These are phyloP conservation scores for Lentinus brumalis DNA, from an alignment of 768 basidiomycete species.

Conservation along the genomic window DNA sequence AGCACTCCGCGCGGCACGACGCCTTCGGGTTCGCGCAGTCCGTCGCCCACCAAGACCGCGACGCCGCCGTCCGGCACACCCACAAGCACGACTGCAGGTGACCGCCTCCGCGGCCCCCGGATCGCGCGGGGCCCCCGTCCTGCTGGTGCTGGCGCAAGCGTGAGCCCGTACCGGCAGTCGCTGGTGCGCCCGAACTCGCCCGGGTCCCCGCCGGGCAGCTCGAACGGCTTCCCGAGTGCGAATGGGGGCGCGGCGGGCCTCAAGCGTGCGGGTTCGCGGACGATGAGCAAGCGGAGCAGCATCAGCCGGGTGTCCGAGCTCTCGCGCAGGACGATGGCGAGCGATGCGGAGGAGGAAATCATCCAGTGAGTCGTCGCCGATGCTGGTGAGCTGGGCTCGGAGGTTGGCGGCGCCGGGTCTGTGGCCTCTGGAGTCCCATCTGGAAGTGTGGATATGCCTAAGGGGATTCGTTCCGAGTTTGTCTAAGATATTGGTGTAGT, in stretches of 20 bases:
- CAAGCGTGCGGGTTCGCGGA: conserved; percentile 25
- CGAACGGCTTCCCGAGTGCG: conserved; percentile 13
- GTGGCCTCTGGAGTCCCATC: no score
- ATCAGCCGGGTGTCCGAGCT: conserved; percentile 37
- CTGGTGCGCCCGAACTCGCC: conserved; percentile 18
- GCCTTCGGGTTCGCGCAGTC: conserved; percentile 32
- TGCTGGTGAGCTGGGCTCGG: no score
- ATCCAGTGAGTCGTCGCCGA: conserved; percentile 30
- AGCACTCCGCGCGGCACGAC: conserved; percentile 36
- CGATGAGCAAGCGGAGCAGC: conserved; percentile 31
- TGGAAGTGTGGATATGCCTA: no score
- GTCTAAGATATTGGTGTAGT: no score
- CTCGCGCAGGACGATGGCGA: conserved; percentile 79
- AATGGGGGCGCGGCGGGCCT: conserved; percentile 9
- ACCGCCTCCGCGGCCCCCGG: conserved; percentile 49
- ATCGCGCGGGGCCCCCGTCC: conserved; percentile 50
- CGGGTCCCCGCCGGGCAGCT: conserved; percentile 15
- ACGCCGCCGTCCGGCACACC: conserved; percentile 41
- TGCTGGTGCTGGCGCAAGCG: conserved; percentile 48
- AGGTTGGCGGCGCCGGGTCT: no score
- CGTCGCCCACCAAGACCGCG: conserved; percentile 38
- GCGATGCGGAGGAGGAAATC: conserved; percentile 80
- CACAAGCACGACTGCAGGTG: conserved; percentile 41
- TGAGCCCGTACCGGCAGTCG: conserved; percentile 55
- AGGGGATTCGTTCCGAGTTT: no score